phyloP scores from a whole-genome alignment of 2,329 filamentous ascomycete genomes.

The Chrysoporthe puriensis region DNA sequence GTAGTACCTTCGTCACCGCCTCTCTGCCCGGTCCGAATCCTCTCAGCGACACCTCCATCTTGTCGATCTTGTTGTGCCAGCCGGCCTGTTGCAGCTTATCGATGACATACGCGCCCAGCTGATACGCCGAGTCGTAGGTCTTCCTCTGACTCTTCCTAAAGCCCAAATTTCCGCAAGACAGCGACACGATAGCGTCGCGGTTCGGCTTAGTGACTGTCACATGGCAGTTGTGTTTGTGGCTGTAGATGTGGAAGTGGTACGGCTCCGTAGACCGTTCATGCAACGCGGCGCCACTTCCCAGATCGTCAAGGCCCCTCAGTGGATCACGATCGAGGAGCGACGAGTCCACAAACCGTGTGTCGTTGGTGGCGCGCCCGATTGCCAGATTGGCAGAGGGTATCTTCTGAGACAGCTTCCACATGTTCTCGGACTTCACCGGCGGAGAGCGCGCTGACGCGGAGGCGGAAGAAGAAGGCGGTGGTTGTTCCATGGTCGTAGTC shows the following conservation, averaged over 20 bases:
- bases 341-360: conserved; percentile 24
- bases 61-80: conserved; percentile 73
- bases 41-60: conserved; percentile 78
- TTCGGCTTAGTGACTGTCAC: conserved; percentile 86
- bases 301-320: background rate
- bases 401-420: conserved; percentile 15
- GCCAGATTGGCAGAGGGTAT: conserved; percentile 19
- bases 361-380: conserved; percentile 26
- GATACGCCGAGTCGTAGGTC: conserved; percentile 89
- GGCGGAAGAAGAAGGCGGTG: conserved; percentile 19
- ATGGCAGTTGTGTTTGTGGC: conserved; percentile 93
- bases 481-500: conserved; percentile 1
- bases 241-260: conserved; percentile 85
- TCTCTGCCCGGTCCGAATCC: conserved; percentile 89
- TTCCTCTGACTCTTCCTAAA: conserved; percentile 82
- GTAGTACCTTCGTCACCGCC: conserved; percentile 83
- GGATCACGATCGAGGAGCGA: conserved; percentile 26
- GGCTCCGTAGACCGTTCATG: conserved; percentile 56
- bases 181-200: conserved; percentile 75
- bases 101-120: conserved; percentile 82
- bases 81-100: conserved; percentile 83
- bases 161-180: conserved; percentile 87
- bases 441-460: conserved; percentile 3
- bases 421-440: background rate
- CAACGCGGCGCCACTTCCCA: conserved; percentile 33